Conservation (phyloP, 208 protist species). For the Trypanosoma grayi region DNA sequence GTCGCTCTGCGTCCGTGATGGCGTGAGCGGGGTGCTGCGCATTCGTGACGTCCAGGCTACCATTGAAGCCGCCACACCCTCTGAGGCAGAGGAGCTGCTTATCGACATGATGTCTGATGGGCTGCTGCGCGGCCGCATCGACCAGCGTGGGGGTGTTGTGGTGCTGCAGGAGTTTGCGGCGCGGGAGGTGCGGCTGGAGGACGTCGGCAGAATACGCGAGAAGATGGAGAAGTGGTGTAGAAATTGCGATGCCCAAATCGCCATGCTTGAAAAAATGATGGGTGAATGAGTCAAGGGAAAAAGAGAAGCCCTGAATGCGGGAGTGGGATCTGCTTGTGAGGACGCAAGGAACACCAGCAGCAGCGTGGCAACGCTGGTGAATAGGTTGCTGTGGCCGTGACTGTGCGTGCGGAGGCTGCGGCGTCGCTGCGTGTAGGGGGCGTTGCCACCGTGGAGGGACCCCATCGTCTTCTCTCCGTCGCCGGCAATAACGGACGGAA, state of each 20-base stretch:
- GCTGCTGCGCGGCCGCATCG: constrained; percentile 43
- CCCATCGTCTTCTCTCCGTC: no score
- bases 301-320: background rate
- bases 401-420: no score
- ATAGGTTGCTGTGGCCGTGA: no score
- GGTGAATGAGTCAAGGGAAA: constrained; percentile 3
- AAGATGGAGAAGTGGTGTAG: constrained; percentile 34
- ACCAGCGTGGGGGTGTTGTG: constrained; percentile 34
- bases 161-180: constrained; percentile 37
- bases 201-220: constrained; percentile 30
- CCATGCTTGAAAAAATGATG: constrained; percentile 20
- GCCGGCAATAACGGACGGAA: no score
- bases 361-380: background rate
- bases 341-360: background rate
- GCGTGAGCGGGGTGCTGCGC: constrained; percentile 16
- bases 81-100: constrained; percentile 42
- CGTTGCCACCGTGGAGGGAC: no score
- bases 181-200: constrained; percentile 31
- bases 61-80: constrained; percentile 13
- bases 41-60: constrained; percentile 29
- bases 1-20: constrained; percentile 23
- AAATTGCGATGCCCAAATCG: constrained; percentile 35
- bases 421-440: no score
- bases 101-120: constrained; percentile 41
- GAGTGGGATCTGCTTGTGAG: background rate